Evolutionary conservation across 106 monocot genomes (phyloP).

Genomic region (Ottelia alismoides): DNA sequence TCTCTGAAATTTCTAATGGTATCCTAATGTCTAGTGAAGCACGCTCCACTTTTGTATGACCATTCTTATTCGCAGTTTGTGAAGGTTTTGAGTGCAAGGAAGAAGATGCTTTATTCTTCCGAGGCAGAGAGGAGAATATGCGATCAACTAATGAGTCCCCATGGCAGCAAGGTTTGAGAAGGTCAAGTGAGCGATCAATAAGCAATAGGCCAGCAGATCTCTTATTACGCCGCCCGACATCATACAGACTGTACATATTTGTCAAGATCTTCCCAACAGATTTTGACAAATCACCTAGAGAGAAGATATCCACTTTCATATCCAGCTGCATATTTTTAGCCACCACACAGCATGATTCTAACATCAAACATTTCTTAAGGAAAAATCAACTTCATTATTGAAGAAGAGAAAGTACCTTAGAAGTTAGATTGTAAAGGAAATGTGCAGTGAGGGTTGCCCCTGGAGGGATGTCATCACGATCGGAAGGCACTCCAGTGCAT

Average conservation of each 20-base stretch:
- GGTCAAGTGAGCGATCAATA: conserved; percentile 92
- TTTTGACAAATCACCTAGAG: conserved; percentile 81
- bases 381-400: neutral
- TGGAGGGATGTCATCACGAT: conserved; percentile 78
- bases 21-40: conserved; percentile 52
- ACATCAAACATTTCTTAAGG: neutral
- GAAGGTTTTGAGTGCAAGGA: conserved; percentile 21
- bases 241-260: conserved; percentile 98
- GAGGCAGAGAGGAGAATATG: conserved; percentile 66
- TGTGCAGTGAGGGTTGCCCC: conserved; percentile 81
- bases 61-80: conserved; percentile 20
- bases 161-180: conserved; percentile 88
- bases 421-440: conserved; percentile 79
- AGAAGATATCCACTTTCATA: conserved; percentile 95
- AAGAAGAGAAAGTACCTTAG: conserved; percentile 34
- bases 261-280: conserved; percentile 83
- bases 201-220: conserved; percentile 83
- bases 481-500: conserved; percentile 41
- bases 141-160: conserved; percentile 88
- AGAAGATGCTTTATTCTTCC: conserved; percentile 30
- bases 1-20: conserved; percentile 35
- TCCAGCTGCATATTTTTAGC: conserved; percentile 56
- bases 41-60: conserved; percentile 18
- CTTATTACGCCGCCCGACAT: conserved; percentile 82
- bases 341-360: neutral